Conservation (phyloP, 2,329 filamentous ascomycete species). For the Claviceps capensis region DNA sequence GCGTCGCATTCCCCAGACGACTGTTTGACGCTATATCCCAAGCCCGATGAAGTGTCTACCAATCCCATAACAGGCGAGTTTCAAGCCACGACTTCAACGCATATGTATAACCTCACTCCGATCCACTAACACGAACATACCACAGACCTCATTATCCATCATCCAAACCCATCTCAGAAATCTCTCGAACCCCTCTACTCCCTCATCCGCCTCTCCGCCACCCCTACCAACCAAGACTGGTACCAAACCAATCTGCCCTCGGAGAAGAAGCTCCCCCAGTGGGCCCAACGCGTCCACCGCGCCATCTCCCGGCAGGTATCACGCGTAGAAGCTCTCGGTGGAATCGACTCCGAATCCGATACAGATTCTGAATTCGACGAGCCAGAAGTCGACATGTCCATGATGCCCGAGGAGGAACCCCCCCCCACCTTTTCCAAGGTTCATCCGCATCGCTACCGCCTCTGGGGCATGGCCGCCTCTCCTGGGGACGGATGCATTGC, state of each 20-base stretch:
- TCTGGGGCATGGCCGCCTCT: constrained; percentile 39
- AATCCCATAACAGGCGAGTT: constrained; percentile 13
- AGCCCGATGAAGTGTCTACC: constrained; percentile 20
- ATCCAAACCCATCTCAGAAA: constrained; percentile 11
- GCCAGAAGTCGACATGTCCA: constrained; percentile 6
- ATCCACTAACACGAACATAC: background rate
- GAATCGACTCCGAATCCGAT: constrained; percentile 15
- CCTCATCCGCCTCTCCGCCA: constrained; percentile 38
- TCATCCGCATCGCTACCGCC: constrained; percentile 33
- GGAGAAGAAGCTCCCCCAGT: constrained; percentile 22
- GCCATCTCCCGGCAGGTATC: constrained; percentile 31
- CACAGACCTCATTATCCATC: constrained; percentile 33
- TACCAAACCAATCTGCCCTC: constrained; percentile 34
- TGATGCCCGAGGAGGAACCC: constrained; percentile 14
- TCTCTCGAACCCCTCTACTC: constrained; percentile 32
- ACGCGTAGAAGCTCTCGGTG: constrained; percentile 28
- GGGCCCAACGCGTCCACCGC: constrained; percentile 33
- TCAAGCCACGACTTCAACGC: background rate
- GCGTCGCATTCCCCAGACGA: constrained; percentile 25
- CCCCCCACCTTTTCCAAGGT: constrained; percentile 23
- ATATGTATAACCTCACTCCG: background rate
- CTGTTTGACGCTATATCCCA: constrained; percentile 33
- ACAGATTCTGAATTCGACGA: constrained; percentile 7
- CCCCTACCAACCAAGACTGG: constrained; percentile 36
- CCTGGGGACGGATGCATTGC: constrained; percentile 38